A percentile compares a stretch with the other conserved stretches of the same genome.
These are phyloP conservation scores for Jaminaea rosea DNA, from an alignment of 1,284 basidiomycete genomes.

Conservation along the genomic window DNA sequence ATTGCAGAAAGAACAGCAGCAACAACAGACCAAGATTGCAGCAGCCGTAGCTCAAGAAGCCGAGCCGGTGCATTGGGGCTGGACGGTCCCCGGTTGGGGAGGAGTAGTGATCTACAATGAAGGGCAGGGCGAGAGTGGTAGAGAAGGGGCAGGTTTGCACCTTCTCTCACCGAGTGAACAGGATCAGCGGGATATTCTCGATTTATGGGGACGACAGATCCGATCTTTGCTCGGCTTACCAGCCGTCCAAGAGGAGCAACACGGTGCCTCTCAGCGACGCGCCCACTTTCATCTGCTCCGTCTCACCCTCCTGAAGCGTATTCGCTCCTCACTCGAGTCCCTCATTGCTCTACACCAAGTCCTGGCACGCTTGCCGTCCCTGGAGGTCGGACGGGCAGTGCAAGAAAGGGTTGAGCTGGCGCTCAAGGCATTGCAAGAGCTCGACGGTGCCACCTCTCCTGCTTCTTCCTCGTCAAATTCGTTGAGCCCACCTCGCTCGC, in stretches of 20 bases:
- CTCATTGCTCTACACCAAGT: slow-evolving; percentile 30
- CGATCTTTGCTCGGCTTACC: slow-evolving; percentile 65
- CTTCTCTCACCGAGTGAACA: not conserved
- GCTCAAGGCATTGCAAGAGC: slow-evolving; percentile 7
- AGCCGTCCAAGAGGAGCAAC: not conserved
- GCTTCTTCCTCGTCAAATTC: not conserved
- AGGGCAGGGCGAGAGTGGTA: not conserved
- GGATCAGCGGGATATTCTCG: slow-evolving; percentile 57
- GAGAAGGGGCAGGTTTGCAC: not conserved
- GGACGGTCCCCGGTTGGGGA: slow-evolving; percentile 91
- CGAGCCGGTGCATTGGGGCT: slow-evolving; percentile 50
- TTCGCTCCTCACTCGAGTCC: slow-evolving; percentile 20
- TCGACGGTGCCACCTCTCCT: not conserved
- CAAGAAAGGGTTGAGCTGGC: slow-evolving; percentile 13
- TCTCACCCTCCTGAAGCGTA: not conserved
- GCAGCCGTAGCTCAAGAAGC: not conserved
- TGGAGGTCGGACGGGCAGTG: slow-evolving; percentile 32
- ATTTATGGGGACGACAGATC: slow-evolving; percentile 67
- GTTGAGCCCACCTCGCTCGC: not conserved
- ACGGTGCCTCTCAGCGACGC: not conserved
- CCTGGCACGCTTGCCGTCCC: slow-evolving; percentile 30
- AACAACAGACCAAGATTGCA: not conserved
- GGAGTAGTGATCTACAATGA: slow-evolving; percentile 71
- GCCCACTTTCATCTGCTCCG: not conserved
- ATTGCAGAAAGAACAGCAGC: not conserved